A percentile compares a stretch with the other conserved stretches of the same genome.
Evolutionary conservation across 768 basidiomycete genomes (phyloP).

Genomic region (Tephrocybe sp.): DNA sequence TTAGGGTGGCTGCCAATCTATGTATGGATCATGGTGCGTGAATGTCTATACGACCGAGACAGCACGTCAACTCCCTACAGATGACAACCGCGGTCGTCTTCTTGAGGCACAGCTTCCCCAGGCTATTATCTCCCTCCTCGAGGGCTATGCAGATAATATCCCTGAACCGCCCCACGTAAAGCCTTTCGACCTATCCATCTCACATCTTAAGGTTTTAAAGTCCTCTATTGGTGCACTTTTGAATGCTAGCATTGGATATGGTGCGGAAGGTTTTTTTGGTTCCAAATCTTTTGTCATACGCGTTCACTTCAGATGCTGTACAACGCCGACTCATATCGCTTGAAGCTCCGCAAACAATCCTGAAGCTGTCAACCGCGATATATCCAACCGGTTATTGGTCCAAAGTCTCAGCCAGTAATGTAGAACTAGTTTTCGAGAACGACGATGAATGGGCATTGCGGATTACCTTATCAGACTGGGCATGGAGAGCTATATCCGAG

Average conservation of each 20-base stretch:
- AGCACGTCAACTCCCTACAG: constrained; percentile 34
- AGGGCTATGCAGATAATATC: constrained; percentile 61
- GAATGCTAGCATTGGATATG: constrained; percentile 77
- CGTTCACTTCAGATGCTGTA: constrained; percentile 56
- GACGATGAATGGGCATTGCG: constrained; percentile 69
- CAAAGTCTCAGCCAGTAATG: constrained; percentile 18
- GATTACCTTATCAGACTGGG: constrained; percentile 68
- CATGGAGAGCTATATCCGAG: constrained; percentile 74
- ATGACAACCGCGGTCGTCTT: constrained; percentile 71
- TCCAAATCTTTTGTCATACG: background rate
- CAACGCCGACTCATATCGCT: constrained; percentile 66
- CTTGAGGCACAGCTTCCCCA: constrained; percentile 74
- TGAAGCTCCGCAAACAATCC: constrained; percentile 66
- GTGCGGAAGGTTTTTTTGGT: constrained; percentile 41
- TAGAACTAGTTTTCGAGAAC: constrained; percentile 22
- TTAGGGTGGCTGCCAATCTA: constrained; percentile 80
- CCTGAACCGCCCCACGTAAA: constrained; percentile 29
- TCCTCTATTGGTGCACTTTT: constrained; percentile 79
- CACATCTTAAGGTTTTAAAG: constrained; percentile 72
- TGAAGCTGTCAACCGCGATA: constrained; percentile 64
- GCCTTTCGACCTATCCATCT: constrained; percentile 53
- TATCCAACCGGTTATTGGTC: constrained; percentile 78
- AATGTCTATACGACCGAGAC: background rate
- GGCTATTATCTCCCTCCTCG: constrained; percentile 62
- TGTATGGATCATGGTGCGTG: constrained; percentile 79